phyloP scores from a whole-genome alignment of 768 basidiomycete species.

The Rubroboletus satanas region DNA sequence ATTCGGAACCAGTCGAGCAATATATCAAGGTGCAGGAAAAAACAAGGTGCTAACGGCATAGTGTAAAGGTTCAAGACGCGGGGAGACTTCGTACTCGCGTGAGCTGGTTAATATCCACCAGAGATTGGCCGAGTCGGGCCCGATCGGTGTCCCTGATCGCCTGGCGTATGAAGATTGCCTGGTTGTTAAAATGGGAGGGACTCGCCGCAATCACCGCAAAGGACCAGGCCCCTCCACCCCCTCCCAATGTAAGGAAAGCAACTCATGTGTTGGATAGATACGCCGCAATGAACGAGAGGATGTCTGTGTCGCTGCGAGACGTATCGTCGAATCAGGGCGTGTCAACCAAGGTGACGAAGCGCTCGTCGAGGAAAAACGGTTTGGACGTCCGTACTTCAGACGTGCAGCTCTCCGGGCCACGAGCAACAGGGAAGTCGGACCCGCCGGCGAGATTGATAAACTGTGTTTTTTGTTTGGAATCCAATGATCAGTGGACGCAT shows the following conservation, averaged over 20 bases:
- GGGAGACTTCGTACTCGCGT: too few relatives aligned
- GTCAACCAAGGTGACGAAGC: slow-evolving; percentile 48
- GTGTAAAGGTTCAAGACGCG: too few relatives aligned
- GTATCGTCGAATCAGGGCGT: slow-evolving; percentile 64
- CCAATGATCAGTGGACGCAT: slow-evolving; percentile 2
- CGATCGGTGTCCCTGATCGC: too few relatives aligned
- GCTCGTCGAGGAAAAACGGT: slow-evolving; percentile 45
- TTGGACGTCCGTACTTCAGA: slow-evolving; percentile 40
- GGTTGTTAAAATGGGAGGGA: too few relatives aligned
- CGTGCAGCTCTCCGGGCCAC: slow-evolving; percentile 49
- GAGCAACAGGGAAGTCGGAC: slow-evolving; percentile 43
- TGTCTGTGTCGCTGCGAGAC: slow-evolving; percentile 43
- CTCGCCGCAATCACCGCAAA: too few relatives aligned
- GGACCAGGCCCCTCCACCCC: too few relatives aligned
- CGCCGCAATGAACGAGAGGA: slow-evolving; percentile 47
- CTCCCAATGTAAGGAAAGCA: not conserved
- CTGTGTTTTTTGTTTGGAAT: slow-evolving; percentile 26
- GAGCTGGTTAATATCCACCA: too few relatives aligned
- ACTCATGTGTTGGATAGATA: slow-evolving; percentile 33
- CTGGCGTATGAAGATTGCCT: too few relatives aligned
- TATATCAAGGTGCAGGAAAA: too few relatives aligned
- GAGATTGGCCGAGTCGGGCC: too few relatives aligned
- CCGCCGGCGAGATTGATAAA: slow-evolving; percentile 54
- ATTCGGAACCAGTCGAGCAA: too few relatives aligned
- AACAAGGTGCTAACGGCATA: too few relatives aligned